Percentiles rank a stretch among this genome's conserved stretches.
These are phyloP conservation scores for Sordaria brevicollis DNA, from an alignment of 495 filamentous ascomycete species.

Conservation along the genomic window DNA sequence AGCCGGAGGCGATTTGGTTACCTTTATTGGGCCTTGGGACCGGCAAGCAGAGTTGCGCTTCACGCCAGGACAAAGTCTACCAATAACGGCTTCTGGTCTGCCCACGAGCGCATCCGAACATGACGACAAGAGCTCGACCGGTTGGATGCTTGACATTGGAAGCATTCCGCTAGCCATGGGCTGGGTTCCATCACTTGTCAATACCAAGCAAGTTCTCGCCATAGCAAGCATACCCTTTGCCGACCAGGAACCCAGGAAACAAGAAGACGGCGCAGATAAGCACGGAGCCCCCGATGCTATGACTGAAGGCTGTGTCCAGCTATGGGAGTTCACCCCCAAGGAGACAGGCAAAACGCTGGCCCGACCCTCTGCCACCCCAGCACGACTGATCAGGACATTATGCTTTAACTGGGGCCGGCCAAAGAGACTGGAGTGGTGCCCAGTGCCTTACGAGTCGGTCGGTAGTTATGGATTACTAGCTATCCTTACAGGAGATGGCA, in stretches of 20 bases:
- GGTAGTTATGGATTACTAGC: conserved; percentile 24
- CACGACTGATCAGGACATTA: conserved; percentile 18
- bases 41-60: conserved; percentile 26
- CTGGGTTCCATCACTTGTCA: conserved; percentile 29
- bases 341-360: conserved; percentile 7
- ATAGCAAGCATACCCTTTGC: conserved; percentile 33
- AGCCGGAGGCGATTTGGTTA: conserved; percentile 20
- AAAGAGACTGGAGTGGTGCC: conserved; percentile 35
- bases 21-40: conserved; percentile 27
- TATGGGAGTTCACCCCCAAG: conserved; percentile 29
- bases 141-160: conserved; percentile 36
- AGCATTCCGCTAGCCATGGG: conserved; percentile 33
- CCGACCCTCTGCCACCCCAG: conserved; percentile 9
- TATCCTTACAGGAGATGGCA: conserved; percentile 32
- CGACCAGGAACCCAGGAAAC: conserved; percentile 25
- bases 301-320: conserved; percentile 25
- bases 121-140: conserved; percentile 12
- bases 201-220: conserved; percentile 30
- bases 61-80: conserved; percentile 17
- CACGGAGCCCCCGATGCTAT: conserved; percentile 10
- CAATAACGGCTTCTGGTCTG: conserved; percentile 12
- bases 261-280: conserved; percentile 8
- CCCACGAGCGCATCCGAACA: conserved; percentile 6
- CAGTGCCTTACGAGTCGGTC: conserved; percentile 21
- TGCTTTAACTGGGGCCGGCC: conserved; percentile 33